phyloP scores from a whole-genome alignment of 768 basidiomycete species.

The Mycena latifolia region DNA sequence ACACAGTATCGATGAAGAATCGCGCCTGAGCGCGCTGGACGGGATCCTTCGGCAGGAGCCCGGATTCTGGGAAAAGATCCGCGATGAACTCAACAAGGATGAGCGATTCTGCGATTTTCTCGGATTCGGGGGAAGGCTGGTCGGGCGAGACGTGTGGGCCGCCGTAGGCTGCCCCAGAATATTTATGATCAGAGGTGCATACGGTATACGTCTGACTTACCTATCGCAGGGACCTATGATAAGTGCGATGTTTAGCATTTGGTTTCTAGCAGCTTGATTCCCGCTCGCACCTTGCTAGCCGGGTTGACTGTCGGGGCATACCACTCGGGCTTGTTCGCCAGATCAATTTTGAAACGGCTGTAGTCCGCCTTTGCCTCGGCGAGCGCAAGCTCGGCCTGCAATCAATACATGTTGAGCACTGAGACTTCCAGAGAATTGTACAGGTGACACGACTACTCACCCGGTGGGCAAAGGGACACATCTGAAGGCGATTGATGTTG shows the following conservation, averaged over 20 bases:
- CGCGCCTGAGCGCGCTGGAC: constrained; percentile 69
- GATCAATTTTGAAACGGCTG: constrained; percentile 68
- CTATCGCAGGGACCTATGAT: constrained; percentile 16
- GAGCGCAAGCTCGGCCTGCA: constrained; percentile 71
- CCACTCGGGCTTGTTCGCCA: constrained; percentile 78
- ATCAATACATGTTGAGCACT: neutral
- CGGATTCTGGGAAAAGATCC: constrained; percentile 64
- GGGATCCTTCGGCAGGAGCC: constrained; percentile 67
- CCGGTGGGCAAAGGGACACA: constrained; percentile 72
- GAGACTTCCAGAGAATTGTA: too few species aligned
- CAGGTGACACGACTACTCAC: constrained; percentile 45
- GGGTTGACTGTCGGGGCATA: constrained; percentile 75
- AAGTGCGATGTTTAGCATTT: neutral
- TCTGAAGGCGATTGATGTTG: constrained; percentile 44
- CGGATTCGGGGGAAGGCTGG: constrained; percentile 68
- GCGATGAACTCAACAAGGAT: constrained; percentile 77
- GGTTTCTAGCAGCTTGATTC: neutral
- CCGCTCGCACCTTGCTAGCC: constrained; percentile 66
- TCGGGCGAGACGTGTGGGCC: constrained; percentile 68
- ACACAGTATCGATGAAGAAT: constrained; percentile 71
- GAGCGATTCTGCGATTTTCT: constrained; percentile 74
- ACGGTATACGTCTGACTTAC: neutral
- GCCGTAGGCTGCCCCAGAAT: constrained; percentile 61
- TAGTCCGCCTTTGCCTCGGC: constrained; percentile 64
- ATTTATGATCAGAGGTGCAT: too few species aligned